Evolutionary conservation across 768 basidiomycete genomes (phyloP), one percentile per base, ranked within the genome.

Genomic region (Pulveroboletus sp.): DNA sequence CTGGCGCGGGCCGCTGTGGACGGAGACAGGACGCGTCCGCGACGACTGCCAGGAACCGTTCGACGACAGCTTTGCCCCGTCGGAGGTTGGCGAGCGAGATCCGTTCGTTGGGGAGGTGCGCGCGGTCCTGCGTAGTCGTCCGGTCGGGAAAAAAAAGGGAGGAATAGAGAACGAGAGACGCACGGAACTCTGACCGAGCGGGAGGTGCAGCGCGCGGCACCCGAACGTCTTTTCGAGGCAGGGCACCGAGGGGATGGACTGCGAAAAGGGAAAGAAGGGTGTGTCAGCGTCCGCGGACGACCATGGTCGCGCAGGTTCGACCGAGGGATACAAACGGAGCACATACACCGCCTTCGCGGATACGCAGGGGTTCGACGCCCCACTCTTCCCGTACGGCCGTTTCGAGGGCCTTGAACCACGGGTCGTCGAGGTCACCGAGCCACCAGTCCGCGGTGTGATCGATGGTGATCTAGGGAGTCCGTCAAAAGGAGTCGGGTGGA

Each of bases 241-340:
- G 0, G 94, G 95, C 0, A 98, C 81, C 2, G 91, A 91, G 5
- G 96, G 96, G 45, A 97, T 93, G 6, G 91, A 92, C 92, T 94
- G 57, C 36, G 27, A 7, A 20, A 13, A 13, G 3, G 9, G 5
- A 14, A 4, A 20, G 7, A 10, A 27, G 7, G 30, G 14, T 8
- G 1, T 2, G 49, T 56, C 19, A 47, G 19, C 24, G 37, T 40
- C 17, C 20, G 13, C 26, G 27, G 2, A 6, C 23, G 19, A 23
- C 10, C 8, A 9, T 11, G n/a, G n/a, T n/a, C n/a, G n/a, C n/a
- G n/a, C n/a, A n/a, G n/a, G n/a, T n/a, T n/a, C n/a, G n/a, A n/a
- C n/a, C n/a, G 44, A 34, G 14, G 4, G 6, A 29, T 12, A 29
- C 27, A 29, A 29, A 13, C 4, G 0, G 16, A 11, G 29, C 19